phyloP scores from a whole-genome alignment of 1,284 basidiomycete species.

The Cystobasidiaceae sp. region DNA sequence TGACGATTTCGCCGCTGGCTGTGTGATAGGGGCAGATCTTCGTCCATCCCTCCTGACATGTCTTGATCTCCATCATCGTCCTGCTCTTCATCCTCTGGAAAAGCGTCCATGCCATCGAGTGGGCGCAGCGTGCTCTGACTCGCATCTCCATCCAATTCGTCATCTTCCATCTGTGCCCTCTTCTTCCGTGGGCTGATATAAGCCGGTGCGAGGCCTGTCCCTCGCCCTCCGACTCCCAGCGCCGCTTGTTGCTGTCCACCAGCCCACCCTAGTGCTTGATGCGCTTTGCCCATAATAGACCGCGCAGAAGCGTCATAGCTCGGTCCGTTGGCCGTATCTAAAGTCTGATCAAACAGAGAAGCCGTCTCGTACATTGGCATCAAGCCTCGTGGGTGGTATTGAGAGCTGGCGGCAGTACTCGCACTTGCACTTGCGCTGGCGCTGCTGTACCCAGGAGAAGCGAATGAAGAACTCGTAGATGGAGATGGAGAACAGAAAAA shows the following conservation, averaged over 20 bases:
- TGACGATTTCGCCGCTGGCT: too few relatives aligned
- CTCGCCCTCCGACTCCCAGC: too few relatives aligned
- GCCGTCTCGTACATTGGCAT: conserved; percentile 6
- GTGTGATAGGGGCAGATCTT: too few relatives aligned
- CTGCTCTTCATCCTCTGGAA: too few relatives aligned
- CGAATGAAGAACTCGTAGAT: too few relatives aligned
- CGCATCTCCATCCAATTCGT: not conserved
- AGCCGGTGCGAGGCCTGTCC: not conserved
- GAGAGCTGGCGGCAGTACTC: too few relatives aligned
- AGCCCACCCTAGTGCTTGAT: too few relatives aligned
- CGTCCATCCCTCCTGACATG: too few relatives aligned
- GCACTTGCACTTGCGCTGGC: too few relatives aligned
- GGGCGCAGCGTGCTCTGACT: not conserved
- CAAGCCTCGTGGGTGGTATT: not conserved
- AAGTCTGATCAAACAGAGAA: not conserved
- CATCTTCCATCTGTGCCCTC: not conserved
- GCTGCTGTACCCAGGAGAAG: too few relatives aligned
- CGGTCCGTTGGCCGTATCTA: not conserved
- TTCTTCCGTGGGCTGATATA: not conserved
- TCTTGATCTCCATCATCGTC: too few relatives aligned
- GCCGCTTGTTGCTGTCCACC: too few relatives aligned
- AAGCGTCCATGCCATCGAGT: not conserved
- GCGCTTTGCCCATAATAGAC: not conserved
- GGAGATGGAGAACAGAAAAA: not conserved
- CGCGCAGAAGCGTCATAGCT: not conserved